Percentiles rank a stretch among this genome's conserved stretches.
Conservation (phyloP, 2,329 filamentous ascomycete species). For the Fusarium fracticaudum region DNA sequence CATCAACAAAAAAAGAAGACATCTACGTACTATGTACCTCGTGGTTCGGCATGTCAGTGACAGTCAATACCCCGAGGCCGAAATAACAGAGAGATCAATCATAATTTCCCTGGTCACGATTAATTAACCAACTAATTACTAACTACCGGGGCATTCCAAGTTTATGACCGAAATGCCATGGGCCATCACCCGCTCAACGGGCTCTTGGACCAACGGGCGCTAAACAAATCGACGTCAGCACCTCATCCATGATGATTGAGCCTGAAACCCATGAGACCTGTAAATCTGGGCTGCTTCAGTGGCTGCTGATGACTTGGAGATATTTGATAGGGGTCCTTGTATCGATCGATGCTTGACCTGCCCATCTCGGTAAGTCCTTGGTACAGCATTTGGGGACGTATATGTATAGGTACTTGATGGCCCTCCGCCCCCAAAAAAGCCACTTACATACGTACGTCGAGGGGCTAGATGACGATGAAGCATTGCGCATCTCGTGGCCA, state of each 20-base stretch:
- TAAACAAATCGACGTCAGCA: constrained; percentile 13
- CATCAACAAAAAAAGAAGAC: neutral
- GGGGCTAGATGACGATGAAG: constrained; percentile 33
- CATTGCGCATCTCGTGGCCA: constrained; percentile 17
- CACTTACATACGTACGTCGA: constrained; percentile 23
- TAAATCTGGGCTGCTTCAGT: neutral
- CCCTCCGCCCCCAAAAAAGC: constrained; percentile 23
- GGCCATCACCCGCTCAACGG: constrained; percentile 30
- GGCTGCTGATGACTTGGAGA: neutral
- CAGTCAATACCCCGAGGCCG: neutral
- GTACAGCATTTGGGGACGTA: neutral
- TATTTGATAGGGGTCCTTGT: constrained; percentile 14
- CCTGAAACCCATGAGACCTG: neutral
- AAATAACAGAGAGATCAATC: neutral
- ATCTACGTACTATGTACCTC: neutral
- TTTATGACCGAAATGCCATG: constrained; percentile 11
- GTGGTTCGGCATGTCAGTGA: constrained; percentile 1
- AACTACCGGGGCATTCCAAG: constrained; percentile 8
- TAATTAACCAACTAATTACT: neutral
- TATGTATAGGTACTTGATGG: constrained; percentile 23
- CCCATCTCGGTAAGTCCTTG: constrained; percentile 32
- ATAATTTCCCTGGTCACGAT: constrained; percentile 7
- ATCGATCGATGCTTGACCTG: constrained; percentile 25
- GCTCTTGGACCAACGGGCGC: constrained; percentile 18
- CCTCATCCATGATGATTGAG: constrained; percentile 4